These are phyloP conservation scores for Pythium volutum DNA, from an alignment of 352 stramenopile species.

Conservation along the genomic window DNA sequence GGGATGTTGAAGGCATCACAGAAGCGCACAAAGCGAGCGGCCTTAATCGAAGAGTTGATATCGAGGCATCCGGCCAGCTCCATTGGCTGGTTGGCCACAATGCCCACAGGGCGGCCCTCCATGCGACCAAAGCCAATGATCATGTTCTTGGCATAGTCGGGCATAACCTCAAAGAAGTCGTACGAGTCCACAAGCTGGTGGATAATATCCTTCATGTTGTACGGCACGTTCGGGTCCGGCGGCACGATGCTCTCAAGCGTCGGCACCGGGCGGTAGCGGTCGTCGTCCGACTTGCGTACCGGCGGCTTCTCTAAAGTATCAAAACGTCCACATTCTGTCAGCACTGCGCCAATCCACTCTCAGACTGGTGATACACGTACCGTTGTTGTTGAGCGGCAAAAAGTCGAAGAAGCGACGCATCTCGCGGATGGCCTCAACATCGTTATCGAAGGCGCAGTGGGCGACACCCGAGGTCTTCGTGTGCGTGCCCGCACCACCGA, in stretches of 20 bases:
- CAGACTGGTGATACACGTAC: constrained; percentile 11
- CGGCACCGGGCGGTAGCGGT: constrained; percentile 80
- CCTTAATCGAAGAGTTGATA: constrained; percentile 97
- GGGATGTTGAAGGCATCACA: constrained; percentile 99
- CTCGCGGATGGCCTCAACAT: constrained; percentile 92
- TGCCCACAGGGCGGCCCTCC: constrained; percentile 93
- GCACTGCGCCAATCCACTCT: not conserved
- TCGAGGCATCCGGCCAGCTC: constrained; percentile 96
- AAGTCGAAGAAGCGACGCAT: constrained; percentile 96
- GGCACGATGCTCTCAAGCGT: constrained; percentile 93
- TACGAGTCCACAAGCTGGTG: constrained; percentile 93
- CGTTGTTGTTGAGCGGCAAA: constrained; percentile 92
- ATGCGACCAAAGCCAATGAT: constrained; percentile 96
- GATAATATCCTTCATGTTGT: constrained; percentile 98
- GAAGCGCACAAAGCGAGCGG: constrained; percentile 97
- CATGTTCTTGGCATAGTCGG: constrained; percentile 98
- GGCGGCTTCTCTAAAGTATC: constrained; percentile 60
- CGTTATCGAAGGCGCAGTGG: constrained; percentile 95
- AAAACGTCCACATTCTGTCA: constrained; percentile 7
- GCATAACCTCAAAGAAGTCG: constrained; percentile 97
- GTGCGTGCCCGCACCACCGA: constrained; percentile 95
- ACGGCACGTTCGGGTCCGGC: constrained; percentile 96
- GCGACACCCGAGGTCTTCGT: constrained; percentile 87
- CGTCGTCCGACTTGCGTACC: constrained; percentile 78
- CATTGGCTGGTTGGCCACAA: constrained; percentile 98